Evolutionary conservation across 2,329 filamentous ascomycete genomes (phyloP).

Genomic region (Paecilomyces niveus): DNA sequence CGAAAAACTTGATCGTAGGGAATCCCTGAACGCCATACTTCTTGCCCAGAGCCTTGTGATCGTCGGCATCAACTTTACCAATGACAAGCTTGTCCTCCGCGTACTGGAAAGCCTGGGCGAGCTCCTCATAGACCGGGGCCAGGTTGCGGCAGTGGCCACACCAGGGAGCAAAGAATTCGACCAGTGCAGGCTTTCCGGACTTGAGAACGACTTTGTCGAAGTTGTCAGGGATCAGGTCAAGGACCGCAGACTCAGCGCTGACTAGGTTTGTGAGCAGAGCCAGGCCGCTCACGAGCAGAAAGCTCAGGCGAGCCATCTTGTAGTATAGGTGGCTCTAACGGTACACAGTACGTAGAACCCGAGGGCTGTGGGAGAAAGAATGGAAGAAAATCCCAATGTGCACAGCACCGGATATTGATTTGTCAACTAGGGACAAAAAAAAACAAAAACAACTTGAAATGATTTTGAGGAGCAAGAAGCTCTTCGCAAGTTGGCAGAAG

Average conservation of each 20-base stretch:
- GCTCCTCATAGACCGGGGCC: slow-evolving; percentile 88
- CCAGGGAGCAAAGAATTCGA: slow-evolving; percentile 98
- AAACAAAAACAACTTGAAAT: slow-evolving; percentile 2
- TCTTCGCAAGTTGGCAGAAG: not conserved
- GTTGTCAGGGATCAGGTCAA: slow-evolving; percentile 83
- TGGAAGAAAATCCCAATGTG: not conserved
- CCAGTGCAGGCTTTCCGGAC: slow-evolving; percentile 88
- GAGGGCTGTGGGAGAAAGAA: not conserved
- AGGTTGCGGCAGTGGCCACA: slow-evolving; percentile 99
- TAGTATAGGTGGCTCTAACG: slow-evolving; percentile 1
- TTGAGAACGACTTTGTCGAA: slow-evolving; percentile 86
- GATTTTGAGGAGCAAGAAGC: not conserved
- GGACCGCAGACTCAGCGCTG: slow-evolving; percentile 66
- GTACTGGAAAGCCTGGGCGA: slow-evolving; percentile 66
- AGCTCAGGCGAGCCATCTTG: slow-evolving; percentile 41
- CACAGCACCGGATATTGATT: not conserved
- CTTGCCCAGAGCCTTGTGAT: slow-evolving; percentile 75
- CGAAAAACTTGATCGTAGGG: slow-evolving; percentile 95
- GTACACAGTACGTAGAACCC: not conserved
- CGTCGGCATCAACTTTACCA: slow-evolving; percentile 93
- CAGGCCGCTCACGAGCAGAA: slow-evolving; percentile 41
- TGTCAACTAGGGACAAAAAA: not conserved
- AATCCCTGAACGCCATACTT: slow-evolving; percentile 88
- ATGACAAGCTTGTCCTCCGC: slow-evolving; percentile 73
- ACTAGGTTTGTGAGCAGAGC: slow-evolving; percentile 49